These are phyloP conservation scores for Leccinum ochraceum DNA, from an alignment of 768 basidiomycete genomes.

Conservation along the genomic window DNA sequence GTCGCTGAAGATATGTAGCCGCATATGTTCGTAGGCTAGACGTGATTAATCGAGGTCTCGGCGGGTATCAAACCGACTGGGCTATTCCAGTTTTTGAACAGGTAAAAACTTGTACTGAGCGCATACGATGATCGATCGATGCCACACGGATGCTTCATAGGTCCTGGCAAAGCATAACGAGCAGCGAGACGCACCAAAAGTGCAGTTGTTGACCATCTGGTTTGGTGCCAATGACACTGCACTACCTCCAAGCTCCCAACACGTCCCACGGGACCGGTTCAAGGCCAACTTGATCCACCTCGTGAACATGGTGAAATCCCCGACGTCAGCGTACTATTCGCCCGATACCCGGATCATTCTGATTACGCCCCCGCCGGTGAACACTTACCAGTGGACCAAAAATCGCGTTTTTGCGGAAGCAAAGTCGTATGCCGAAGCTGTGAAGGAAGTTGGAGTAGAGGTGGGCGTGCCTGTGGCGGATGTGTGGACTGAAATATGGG, in stretches of 20 bases:
- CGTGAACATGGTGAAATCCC: slow-evolving; percentile 60
- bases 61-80: slow-evolving; percentile 90
- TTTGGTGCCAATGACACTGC: slow-evolving; percentile 90
- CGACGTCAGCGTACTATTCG: slow-evolving; percentile 66
- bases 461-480: slow-evolving; percentile 67
- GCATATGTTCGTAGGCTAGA: slow-evolving; percentile 80
- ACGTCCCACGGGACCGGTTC: slow-evolving; percentile 72
- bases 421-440: slow-evolving; percentile 69
- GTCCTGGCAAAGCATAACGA: slow-evolving; percentile 56
- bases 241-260: slow-evolving; percentile 65
- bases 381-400: slow-evolving; percentile 51
- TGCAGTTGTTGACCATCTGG: slow-evolving; percentile 83
- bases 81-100: slow-evolving; percentile 76
- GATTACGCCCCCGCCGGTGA: slow-evolving; percentile 85
- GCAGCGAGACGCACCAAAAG: slow-evolving; percentile 50
- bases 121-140: background rate
- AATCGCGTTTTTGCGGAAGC: slow-evolving; percentile 63
- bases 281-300: slow-evolving; percentile 63
- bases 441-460: slow-evolving; percentile 56
- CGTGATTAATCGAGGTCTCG: slow-evolving; percentile 81
- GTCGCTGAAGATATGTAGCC: slow-evolving; percentile 43
- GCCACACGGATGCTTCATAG: slow-evolving; percentile 36
- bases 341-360: slow-evolving; percentile 75
- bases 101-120: slow-evolving; percentile 36
- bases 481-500: slow-evolving; percentile 72